phyloP scores from a whole-genome alignment of 495 filamentous ascomycete genomes.

The Polyplosphaeria fusca region DNA sequence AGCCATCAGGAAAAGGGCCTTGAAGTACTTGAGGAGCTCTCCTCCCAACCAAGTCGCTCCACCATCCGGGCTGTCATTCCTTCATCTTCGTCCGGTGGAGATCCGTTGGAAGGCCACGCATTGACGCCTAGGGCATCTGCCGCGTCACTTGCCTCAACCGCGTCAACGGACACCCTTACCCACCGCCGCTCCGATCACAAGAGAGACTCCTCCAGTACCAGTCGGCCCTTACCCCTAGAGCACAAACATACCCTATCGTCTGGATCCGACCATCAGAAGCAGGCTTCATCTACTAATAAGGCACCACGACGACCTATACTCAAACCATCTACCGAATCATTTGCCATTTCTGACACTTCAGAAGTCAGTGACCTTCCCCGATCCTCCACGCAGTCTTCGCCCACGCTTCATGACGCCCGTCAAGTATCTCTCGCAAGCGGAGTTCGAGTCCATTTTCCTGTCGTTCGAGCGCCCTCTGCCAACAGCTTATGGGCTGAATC shows the following conservation, averaged over 20 bases:
- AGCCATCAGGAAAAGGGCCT: constrained; percentile 19
- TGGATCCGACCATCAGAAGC: constrained; percentile 27
- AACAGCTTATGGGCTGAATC: constrained; percentile 37
- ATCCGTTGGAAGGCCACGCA: constrained; percentile 24
- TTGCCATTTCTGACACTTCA: constrained; percentile 24
- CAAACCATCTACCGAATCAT: constrained; percentile 32
- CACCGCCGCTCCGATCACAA: constrained; percentile 9
- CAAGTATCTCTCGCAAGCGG: constrained; percentile 32
- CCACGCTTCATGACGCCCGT: constrained; percentile 30
- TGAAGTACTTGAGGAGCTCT: constrained; percentile 25
- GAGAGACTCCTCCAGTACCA: constrained; percentile 23
- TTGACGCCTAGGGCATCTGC: constrained; percentile 34
- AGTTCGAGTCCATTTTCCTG: constrained; percentile 35
- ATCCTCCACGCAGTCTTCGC: constrained; percentile 31
- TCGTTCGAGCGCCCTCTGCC: constrained; percentile 33
- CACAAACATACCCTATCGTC: constrained; percentile 27
- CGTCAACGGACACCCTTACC: constrained; percentile 29
- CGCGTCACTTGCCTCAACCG: constrained; percentile 36
- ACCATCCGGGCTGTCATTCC: constrained; percentile 36
- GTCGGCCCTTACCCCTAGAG: constrained; percentile 4
- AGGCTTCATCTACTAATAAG: constrained; percentile 32
- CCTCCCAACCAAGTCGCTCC: constrained; percentile 2
- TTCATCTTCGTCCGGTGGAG: constrained; percentile 21
- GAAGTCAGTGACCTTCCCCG: constrained; percentile 23
- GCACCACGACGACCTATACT: constrained; percentile 7